Evolutionary conservation across 164 flowering plant genomes (phyloP), one percentile per base, ranked within the genome.

Genomic region (Piper betle): DNA sequence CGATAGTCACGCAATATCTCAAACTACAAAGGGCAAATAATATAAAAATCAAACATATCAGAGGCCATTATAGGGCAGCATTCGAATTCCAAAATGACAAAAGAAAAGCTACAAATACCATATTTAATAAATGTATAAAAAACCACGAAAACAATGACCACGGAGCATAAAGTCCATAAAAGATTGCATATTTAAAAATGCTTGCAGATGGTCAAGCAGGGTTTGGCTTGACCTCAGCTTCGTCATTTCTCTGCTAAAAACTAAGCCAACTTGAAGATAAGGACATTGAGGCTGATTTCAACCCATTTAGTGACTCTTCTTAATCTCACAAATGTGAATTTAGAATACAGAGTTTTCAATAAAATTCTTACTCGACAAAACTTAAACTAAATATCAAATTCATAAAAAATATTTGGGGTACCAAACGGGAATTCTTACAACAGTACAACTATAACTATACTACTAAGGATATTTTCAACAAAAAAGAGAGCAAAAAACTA

Each of bases 1-100:
- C 63, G 72, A 63, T 64, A 60, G 77, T 79, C 77, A 79, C 80
- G 68, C 71, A 63, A 63, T 6, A 67, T 67, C 68, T 65, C 62
- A 70, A 64, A 66, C 64, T 65, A 68, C 52, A 57, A 9, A 46
- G 50, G 15, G 15, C 1, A 46, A 15, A 46, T 5, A 46, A 15
- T 10, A 46, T 12, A 46, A 18, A n/a, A 58, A 58, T 17, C 15
- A n/a, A 15, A 58, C 39, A 17, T 58, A 39, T 37, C 60, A 58
- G 0, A 39, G 39, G 13, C 33, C 33, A 25, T 17, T 39, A 39
- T 18, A 39, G 16, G 39, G 6, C 18, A 38, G 60, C n/a, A 39
- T 17, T 13, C 15, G 25, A 39, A n/a, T 16, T 6, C 60, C 40
- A 58, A 40, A 37, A 39, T 15, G 48, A n/a, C 16, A 46, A 7